These are phyloP conservation scores for Shiraia sp. DNA, from an alignment of 2,329 filamentous ascomycete genomes.

Conservation along the genomic window DNA sequence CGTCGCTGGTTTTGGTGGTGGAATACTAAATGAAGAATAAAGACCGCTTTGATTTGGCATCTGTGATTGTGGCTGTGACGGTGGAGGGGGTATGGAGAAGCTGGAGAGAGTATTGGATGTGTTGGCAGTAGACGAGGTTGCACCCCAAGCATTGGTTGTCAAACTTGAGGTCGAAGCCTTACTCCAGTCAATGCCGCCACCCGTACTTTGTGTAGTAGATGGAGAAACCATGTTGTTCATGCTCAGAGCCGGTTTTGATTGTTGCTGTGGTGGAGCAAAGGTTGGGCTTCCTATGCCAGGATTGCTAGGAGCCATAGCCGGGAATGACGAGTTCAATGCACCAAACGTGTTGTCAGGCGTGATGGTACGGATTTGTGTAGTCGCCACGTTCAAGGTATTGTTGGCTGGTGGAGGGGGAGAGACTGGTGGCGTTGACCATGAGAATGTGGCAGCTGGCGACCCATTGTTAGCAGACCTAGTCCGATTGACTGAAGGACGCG, in stretches of 20 bases:
- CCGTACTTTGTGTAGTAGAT: conserved; percentile 23
- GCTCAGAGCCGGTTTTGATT: conserved; percentile 35
- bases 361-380: conserved; percentile 49
- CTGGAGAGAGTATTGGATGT: conserved; percentile 39
- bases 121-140: conserved; percentile 13
- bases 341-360: conserved; percentile 57
- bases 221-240: conserved; percentile 39
- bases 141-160: conserved; percentile 30
- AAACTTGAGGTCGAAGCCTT: conserved; percentile 24
- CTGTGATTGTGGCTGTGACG: conserved; percentile 18
- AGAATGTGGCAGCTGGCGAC: conserved; percentile 47
- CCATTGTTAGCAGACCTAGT: conserved; percentile 27
- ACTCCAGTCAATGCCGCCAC: conserved; percentile 33
- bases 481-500: conserved; percentile 31
- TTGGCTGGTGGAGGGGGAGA: conserved; percentile 42
- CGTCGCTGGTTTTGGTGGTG: conserved; percentile 36
- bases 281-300: conserved; percentile 37
- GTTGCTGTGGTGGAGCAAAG: conserved; percentile 47
- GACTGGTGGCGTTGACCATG: conserved; percentile 50
- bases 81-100: conserved; percentile 57
- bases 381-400: conserved; percentile 26
- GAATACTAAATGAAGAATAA: conserved; percentile 43
- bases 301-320: conserved; percentile 41
- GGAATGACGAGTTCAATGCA: conserved; percentile 41
- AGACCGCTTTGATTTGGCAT: conserved; percentile 23